Evolutionary conservation across 345 rosid species (phyloP).

Genomic region (Aurinia saxatilis): DNA sequence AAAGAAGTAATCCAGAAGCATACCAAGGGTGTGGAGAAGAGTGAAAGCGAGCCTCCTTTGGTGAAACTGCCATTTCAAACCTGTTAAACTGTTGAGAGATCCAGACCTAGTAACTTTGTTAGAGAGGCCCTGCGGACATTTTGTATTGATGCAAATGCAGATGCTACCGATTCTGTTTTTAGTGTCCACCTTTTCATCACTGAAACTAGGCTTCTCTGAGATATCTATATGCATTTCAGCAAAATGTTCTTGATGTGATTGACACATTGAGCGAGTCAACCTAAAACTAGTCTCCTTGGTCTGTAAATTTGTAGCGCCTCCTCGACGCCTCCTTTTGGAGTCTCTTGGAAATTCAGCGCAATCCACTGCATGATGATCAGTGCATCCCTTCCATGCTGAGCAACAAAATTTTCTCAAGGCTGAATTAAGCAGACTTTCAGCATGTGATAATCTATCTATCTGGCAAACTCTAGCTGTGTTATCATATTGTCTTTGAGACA

Average conservation of each 20-base stretch:
- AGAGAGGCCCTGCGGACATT: not conserved
- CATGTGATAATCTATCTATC: slow-evolving; percentile 34
- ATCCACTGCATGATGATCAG: too few relatives aligned
- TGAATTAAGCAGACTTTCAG: slow-evolving; percentile 42
- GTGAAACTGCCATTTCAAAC: not conserved
- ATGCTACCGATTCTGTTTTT: not conserved
- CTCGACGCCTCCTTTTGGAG: slow-evolving; percentile 31
- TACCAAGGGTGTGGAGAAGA: not conserved
- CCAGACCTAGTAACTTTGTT: not conserved
- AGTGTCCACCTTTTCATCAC: slow-evolving; percentile 8
- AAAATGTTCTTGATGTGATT: not conserved
- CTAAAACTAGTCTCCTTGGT: slow-evolving; percentile 35
- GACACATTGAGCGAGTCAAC: slow-evolving; percentile 52
- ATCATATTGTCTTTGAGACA: slow-evolving; percentile 36
- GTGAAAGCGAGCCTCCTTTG: not conserved
- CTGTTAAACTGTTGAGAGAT: not conserved
- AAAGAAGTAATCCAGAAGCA: not conserved
- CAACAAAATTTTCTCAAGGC: slow-evolving; percentile 46
- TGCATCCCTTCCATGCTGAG: slow-evolving; percentile 48
- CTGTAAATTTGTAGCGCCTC: slow-evolving; percentile 25
- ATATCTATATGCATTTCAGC: not conserved
- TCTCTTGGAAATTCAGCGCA: too few relatives aligned
- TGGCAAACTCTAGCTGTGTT: too few relatives aligned
- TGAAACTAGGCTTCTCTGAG: not conserved
- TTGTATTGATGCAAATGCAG: not conserved